Base-by-base conservation (phyloP, 495 filamentous ascomycete species). In the Aspergillus indologenus region DNA sequence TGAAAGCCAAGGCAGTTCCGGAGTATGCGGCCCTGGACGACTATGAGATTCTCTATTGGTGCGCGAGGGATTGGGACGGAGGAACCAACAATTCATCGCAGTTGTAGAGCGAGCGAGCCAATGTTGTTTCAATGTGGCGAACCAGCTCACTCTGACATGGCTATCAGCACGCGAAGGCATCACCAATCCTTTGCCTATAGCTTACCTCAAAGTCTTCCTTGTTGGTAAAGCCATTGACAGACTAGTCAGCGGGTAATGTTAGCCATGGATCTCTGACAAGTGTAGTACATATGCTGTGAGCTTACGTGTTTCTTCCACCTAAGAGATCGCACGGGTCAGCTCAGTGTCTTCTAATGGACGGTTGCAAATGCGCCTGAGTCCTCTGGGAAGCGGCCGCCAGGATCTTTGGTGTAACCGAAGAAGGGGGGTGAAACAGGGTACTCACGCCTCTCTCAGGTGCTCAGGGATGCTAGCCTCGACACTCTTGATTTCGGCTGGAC, bases 71-170 rank as follows among this genome's bases (percentile, higher is more conserved):
- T 31, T 54, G 45, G 22, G 15, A 54, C 21, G 58, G 50, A 42
- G 23, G 12, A 11, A 68, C 78, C 58, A 65, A 85, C 69, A 84
- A 68, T 73, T 98, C 95, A 79, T 98, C 94, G 78, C 95, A 98
- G 75, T 98, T 98, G 83, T 90, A 98, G 70, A 98, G 84, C 62
- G 91, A 96, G 17, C 94, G 90, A 61, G 95, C 94, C 56, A 98
- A 82, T 2, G 94, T 96, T 3, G 95, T 98, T 72, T 98, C 95
- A 67, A 98, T 87, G 79, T 98, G 94, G 47, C 87, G 88, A 53
- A 98, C 90, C 46, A 94, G 80, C 66, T 96, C 91, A 66, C 77
- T 82, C 84, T 93, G 72, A 21, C 42, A 14, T 15, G 26, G 23
- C 19, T 0, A 50, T 67, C 6, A 64, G 56, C 19, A 48, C 54